Conservation (phyloP, 2,329 filamentous ascomycete genomes). For the Akanthomyces muscarius region DNA sequence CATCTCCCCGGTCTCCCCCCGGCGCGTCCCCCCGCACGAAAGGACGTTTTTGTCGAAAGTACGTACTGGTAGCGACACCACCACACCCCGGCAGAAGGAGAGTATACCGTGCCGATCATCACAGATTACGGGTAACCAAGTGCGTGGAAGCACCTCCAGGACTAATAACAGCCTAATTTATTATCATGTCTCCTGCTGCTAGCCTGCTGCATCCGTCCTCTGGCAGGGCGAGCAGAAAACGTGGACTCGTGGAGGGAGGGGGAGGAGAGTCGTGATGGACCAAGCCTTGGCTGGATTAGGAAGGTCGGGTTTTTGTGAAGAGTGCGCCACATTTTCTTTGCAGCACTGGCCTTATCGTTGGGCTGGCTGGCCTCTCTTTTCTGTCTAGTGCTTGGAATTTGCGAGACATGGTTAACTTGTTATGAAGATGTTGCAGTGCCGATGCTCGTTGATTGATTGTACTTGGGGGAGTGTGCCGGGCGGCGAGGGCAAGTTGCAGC, state of each 20-base stretch:
- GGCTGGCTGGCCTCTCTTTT: neutral
- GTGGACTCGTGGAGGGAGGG: neutral
- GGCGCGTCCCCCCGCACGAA: neutral
- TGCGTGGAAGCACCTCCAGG: too few species aligned
- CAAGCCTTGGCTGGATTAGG: constrained; percentile 4
- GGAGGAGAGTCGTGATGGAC: neutral
- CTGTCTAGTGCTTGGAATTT: neutral
- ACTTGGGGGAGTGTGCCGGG: too few species aligned
- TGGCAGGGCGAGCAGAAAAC: neutral
- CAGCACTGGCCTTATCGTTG: neutral
- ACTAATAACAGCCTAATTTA: too few species aligned
- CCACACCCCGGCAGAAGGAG: neutral
- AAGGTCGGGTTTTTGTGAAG: neutral
- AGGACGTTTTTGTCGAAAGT: neutral
- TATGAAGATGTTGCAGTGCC: neutral
- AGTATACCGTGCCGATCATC: too few species aligned
- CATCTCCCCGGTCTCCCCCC: too few species aligned
- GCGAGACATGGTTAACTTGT: too few species aligned
- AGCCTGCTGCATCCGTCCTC: too few species aligned
- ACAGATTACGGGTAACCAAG: too few species aligned
- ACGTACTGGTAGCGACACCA: neutral
- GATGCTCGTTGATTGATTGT: neutral
- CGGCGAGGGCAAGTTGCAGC: too few species aligned
- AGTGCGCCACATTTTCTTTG: neutral
- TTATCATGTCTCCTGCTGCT: too few species aligned